Evolutionary conservation across 2,329 filamentous ascomycete species (phyloP), one percentile per base, ranked within the genome.

Genomic region (Stenocarpella maydis): DNA sequence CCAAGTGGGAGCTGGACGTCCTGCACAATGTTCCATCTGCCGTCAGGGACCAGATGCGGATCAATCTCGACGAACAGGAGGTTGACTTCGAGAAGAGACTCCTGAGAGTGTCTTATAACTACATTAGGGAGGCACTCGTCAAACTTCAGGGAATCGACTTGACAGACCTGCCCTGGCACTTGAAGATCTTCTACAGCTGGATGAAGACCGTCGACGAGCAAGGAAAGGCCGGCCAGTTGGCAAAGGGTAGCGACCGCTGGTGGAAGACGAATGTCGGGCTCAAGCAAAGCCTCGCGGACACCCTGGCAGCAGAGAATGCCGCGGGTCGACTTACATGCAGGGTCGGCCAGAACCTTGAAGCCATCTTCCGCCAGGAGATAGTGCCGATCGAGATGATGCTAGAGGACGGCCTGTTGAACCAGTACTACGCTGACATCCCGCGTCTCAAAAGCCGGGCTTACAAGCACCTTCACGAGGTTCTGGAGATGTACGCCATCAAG

Each of bases 351-450:
- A 72, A 73, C 9, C 73, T 83, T 10, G 72, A 75, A 0, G 68
- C 72, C 12, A 75, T 82, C 10, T 71, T 83, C 17, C 71, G 76
- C 1, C 77, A 77, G 7, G 71, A 77, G 54, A 69, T 67, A 15
- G 78, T 73, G 15, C 74, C 45, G 8, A 10, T 49, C 14, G 45
- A 49, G 45, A 10, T 49, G n/a, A 49, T 83, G 66, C 75, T 74
- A 21, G 72, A 78, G 39, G 75, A 80, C 41, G 72, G 76, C 43
- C 71, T 81, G 54, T 73, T 83, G 2, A 71, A 77, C 26, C 60
- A 73, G 14, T 79, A 80, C 50, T 81, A 55, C 31, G 60, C 8
- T 58, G 73, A 19, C 70, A 75, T 43, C 77, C 0, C 41, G 2
- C 15, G 41, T 7, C 41, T 45, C 17, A 45, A 45, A 19, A n/a